phyloP scores from a whole-genome alignment of 2,329 filamentous ascomycete species.

The Tolypocladium nubicola region DNA sequence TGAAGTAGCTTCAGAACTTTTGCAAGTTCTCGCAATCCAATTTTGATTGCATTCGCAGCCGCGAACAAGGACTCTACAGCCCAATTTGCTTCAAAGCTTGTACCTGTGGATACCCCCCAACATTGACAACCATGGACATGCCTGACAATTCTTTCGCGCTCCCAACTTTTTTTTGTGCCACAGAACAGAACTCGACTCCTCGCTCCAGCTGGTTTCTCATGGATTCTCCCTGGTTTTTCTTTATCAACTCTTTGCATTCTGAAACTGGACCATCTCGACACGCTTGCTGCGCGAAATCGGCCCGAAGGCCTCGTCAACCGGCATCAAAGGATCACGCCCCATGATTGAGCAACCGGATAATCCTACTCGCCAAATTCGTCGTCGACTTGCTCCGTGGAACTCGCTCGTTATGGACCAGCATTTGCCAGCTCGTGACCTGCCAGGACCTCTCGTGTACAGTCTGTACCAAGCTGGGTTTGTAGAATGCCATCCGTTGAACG shows the following conservation, averaged over 20 bases:
- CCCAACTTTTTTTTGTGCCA: not conserved
- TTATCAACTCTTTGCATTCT: not conserved
- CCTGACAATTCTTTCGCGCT: not conserved
- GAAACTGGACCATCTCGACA: not conserved
- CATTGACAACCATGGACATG: not conserved
- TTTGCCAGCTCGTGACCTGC: not conserved
- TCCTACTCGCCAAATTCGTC: not conserved
- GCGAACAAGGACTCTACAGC: constrained; percentile 4
- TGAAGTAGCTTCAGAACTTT: constrained; percentile 2
- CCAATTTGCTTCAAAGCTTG: not conserved
- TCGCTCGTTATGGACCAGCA: not conserved
- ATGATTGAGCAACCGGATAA: not conserved
- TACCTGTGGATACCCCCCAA: not conserved
- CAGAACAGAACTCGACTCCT: not conserved
- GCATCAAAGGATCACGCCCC: not conserved
- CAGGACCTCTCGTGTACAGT: constrained; percentile 1
- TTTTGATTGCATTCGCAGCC: constrained; percentile 12
- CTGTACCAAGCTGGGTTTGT: constrained; percentile 15
- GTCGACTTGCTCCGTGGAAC: not conserved
- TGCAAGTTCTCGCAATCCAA: constrained; percentile 11
- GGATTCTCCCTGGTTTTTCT: not conserved
- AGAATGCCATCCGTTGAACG: constrained; percentile 9
- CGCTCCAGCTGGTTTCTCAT: not conserved
- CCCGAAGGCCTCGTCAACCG: not conserved
- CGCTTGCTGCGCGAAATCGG: not conserved